Conservation (phyloP, 495 filamentous ascomycete genomes). For the Cudoniella acicularis region DNA sequence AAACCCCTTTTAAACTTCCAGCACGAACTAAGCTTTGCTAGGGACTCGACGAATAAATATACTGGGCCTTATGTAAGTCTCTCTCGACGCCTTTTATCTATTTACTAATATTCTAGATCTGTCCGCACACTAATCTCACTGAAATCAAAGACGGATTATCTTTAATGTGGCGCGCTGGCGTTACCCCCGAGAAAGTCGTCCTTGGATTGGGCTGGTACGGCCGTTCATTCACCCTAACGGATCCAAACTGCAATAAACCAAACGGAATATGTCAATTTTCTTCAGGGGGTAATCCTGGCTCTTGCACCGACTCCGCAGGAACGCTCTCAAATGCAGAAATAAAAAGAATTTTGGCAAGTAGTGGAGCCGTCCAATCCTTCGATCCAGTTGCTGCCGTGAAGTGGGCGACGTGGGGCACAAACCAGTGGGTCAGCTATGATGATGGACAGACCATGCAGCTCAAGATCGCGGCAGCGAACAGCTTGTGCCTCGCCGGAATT, state of each 20-base stretch:
- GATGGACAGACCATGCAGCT: constrained; percentile 35
- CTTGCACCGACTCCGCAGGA: constrained; percentile 29
- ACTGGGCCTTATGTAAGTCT: neutral
- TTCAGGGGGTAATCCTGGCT: constrained; percentile 22
- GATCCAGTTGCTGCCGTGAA: neutral
- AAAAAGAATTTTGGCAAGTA: neutral
- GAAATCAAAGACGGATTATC: constrained; percentile 27
- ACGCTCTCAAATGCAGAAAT: constrained; percentile 21
- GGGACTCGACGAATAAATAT: constrained; percentile 27
- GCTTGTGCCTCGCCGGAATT: constrained; percentile 35
- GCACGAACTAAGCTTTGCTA: constrained; percentile 48
- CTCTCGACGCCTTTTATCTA: neutral
- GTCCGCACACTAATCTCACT: constrained; percentile 44
- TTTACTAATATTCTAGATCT: neutral
- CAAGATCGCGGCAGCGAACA: constrained; percentile 37
- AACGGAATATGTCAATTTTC: constrained; percentile 22
- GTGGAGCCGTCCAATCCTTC: neutral
- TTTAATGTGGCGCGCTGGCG: constrained; percentile 21
- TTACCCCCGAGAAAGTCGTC: constrained; percentile 29
- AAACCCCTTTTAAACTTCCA: constrained; percentile 19
- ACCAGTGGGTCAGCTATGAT: constrained; percentile 45
- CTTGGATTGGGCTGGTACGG: constrained; percentile 54
- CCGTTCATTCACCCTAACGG: constrained; percentile 35
- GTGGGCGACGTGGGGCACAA: constrained; percentile 25
- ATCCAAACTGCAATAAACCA: constrained; percentile 32